Percentiles rank a stretch among this genome's conserved stretches.
Evolutionary conservation across 192 early-diverging fungal genomes (phyloP).

Genomic region (Linnemannia elongata): DNA sequence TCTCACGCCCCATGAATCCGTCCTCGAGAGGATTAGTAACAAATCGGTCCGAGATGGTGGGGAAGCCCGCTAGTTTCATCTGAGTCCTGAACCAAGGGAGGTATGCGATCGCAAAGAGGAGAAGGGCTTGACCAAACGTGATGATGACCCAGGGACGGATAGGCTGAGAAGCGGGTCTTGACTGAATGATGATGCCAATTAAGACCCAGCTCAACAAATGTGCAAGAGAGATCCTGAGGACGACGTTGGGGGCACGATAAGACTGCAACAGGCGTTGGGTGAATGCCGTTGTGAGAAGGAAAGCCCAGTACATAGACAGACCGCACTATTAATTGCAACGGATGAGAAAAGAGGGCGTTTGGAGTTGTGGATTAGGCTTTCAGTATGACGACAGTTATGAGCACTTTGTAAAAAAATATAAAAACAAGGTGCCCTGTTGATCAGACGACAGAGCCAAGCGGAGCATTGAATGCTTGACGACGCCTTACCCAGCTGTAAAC

Average conservation of each 20-base stretch:
- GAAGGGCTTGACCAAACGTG: constrained; percentile 49
- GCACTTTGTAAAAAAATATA: neutral
- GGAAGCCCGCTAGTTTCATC: constrained; percentile 32
- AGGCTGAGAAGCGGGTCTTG: constrained; percentile 60
- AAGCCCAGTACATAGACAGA: constrained; percentile 66
- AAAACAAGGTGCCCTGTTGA: neutral
- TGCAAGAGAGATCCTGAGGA: constrained; percentile 59
- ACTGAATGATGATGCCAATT: constrained; percentile 51
- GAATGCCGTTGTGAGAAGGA: constrained; percentile 62
- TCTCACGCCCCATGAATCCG: constrained; percentile 54
- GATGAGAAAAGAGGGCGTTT: neutral
- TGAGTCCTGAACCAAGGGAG: constrained; percentile 47
- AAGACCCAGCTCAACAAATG: constrained; percentile 61
- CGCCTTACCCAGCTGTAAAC: constrained; percentile 47
- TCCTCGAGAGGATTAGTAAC: constrained; percentile 40
- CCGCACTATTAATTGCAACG: constrained; percentile 53
- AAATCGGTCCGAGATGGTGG: constrained; percentile 28
- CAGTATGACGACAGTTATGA: neutral
- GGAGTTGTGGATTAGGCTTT: constrained; percentile 5
- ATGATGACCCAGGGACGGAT: constrained; percentile 67
- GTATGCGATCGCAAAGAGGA: constrained; percentile 51
- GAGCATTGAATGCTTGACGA: neutral
- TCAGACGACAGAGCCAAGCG: neutral
- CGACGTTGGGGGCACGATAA: constrained; percentile 61
- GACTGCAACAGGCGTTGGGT: constrained; percentile 63